Evolutionary conservation across 768 basidiomycete genomes (phyloP).

Genomic region (Calocybe indica): DNA sequence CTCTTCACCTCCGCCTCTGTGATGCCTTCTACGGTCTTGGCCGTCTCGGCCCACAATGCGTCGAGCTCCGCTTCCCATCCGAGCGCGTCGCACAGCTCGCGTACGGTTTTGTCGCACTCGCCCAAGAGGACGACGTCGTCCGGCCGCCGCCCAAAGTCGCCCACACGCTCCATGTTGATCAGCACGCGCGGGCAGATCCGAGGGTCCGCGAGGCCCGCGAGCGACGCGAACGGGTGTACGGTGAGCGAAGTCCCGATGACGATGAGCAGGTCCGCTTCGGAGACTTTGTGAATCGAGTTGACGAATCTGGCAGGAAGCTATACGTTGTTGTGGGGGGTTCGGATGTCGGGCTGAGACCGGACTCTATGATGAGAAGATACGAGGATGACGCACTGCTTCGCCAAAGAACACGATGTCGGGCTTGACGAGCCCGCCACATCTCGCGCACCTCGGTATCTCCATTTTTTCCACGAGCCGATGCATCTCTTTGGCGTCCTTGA

Average conservation of each 20-base stretch:
- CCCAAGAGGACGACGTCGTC: constrained; percentile 64
- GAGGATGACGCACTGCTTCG: constrained; percentile 46
- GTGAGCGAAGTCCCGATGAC: constrained; percentile 88
- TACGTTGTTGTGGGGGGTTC: background rate
- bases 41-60: constrained; percentile 48
- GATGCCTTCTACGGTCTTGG: constrained; percentile 11
- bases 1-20: constrained; percentile 7
- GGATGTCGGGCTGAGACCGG: too few relatives aligned
- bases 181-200: constrained; percentile 71
- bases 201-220: constrained; percentile 49
- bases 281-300: constrained; percentile 42
- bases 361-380: background rate
- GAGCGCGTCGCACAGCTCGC: constrained; percentile 55
- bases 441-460: constrained; percentile 58
- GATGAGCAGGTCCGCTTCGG: constrained; percentile 78
- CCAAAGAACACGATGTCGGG: constrained; percentile 97
- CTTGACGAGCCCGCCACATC: constrained; percentile 73
- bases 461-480: constrained; percentile 30
- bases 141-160: constrained; percentile 46
- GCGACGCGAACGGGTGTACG: constrained; percentile 82
- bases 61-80: constrained; percentile 70
- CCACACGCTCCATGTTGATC: constrained; percentile 82
- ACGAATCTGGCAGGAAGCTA: constrained; percentile 76
- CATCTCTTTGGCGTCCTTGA: constrained; percentile 59
- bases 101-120: constrained; percentile 65